Evolutionary conservation across 2,329 filamentous ascomycete genomes (phyloP), one percentile per base, ranked within the genome.

Genomic region (Neonectria neomacrospora): DNA sequence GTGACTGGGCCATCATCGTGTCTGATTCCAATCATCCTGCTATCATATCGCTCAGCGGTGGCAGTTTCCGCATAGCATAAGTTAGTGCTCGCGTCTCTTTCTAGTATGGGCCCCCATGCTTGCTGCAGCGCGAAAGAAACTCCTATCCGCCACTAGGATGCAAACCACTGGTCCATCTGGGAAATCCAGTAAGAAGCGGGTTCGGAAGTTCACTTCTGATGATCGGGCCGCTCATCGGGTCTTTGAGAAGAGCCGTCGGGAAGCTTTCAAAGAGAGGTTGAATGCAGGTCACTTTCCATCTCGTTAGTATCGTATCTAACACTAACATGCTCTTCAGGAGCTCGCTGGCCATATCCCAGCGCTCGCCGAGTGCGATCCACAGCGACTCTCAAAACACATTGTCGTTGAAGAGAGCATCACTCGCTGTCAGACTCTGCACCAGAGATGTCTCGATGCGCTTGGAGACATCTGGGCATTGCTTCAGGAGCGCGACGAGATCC

Each of bases 191-290:
- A 79, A 76, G 67, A 80, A 79, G 63, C 71, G 78, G 10, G 68
- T 79, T 18, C 73, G 78, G 11, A 77, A 79, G 66, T 80, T 79
- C 65, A 80, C 79, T 1, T 75, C 77, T 5, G 72, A 80, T 53
- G 79, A 81, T 54, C 78, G 79, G 10, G 79, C 79, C 3, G 75
- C 76, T 5, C 80, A 81, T 63, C 74, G 78, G 1, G 72, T 78
- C 7, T 80, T 81, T 64, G 79, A 81, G 56, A 77, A 76, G 65
- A 77, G 74, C 3, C 76, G 80, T 14, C 74, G 79, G n/a, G 79
- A 81, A 63, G 76, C 79, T 1, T 81, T 81, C 68, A 79, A 78
- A 54, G 76, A 79, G 44, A 71, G 76, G 2, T 60, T 81, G 18
- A 76, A 70, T 44, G 80, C 79, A 30, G 64, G 76, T 73, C 18